Evolutionary conservation across 192 early-diverging fungal species (phyloP).

Genomic region (Backusella tuberculispora): DNA sequence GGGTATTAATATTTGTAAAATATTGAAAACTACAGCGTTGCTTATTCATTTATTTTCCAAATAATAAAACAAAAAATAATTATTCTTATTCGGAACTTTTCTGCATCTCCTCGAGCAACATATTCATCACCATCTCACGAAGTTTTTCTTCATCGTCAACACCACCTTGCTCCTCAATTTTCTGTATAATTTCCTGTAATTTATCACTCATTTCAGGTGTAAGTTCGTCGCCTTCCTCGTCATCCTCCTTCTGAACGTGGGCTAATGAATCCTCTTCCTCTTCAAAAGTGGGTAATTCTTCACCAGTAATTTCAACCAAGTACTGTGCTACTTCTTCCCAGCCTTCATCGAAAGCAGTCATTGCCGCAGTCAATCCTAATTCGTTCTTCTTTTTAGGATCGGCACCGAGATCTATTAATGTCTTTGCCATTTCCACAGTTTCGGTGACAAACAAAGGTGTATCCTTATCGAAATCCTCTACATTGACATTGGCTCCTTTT

Average conservation of each 20-base stretch:
- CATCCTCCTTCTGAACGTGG: slow-evolving; percentile 20
- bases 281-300: slow-evolving; percentile 43
- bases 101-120: slow-evolving; percentile 32
- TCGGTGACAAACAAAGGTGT: slow-evolving; percentile 81
- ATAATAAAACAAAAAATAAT: no score
- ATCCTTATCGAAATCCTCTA: slow-evolving; percentile 80
- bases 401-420: slow-evolving; percentile 73
- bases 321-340: slow-evolving; percentile 68
- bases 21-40: background rate
- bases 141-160: slow-evolving; percentile 61
- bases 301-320: slow-evolving; percentile 55
- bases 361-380: slow-evolving; percentile 60
- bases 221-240: slow-evolving; percentile 44
- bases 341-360: slow-evolving; percentile 66
- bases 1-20: no score
- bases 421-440: slow-evolving; percentile 65
- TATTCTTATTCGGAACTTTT: background rate
- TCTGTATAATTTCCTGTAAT: slow-evolving; percentile 61
- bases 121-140: slow-evolving; percentile 57
- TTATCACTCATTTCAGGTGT: slow-evolving; percentile 44
- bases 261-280: slow-evolving; percentile 23
- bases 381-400: slow-evolving; percentile 64
- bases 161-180: slow-evolving; percentile 52
- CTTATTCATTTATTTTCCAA: background rate
- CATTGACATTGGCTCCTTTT: slow-evolving; percentile 67